Conservation (phyloP, 169 alveolate genomes). For the Plasmodium yoelii region DNA sequence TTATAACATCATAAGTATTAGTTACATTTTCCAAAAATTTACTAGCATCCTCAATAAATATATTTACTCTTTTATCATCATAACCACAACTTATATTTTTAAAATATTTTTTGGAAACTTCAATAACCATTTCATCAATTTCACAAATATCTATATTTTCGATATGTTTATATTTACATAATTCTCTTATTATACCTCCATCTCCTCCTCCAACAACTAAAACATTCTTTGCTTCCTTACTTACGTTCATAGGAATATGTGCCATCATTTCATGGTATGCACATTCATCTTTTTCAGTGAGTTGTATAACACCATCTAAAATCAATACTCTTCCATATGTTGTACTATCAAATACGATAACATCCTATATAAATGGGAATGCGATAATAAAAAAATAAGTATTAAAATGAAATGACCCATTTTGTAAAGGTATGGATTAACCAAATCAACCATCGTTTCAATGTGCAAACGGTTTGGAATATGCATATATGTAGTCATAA, state of each 20-base stretch:
- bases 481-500: too few species aligned
- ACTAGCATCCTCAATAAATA: conserved; percentile 74
- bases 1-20: conserved; percentile 82
- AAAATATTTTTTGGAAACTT: conserved; percentile 79
- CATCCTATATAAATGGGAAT: conserved; percentile 9
- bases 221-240: conserved; percentile 83
- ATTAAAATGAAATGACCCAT: neutral
- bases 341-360: conserved; percentile 79
- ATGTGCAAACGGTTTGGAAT: too few species aligned
- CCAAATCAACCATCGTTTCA: too few species aligned
- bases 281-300: conserved; percentile 82
- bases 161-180: conserved; percentile 79
- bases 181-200: conserved; percentile 85
- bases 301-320: conserved; percentile 86
- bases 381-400: neutral
- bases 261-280: conserved; percentile 88
- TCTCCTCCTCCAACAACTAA: conserved; percentile 90
- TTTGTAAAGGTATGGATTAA: neutral
- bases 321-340: conserved; percentile 81
- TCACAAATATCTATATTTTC: conserved; percentile 85
- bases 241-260: conserved; percentile 82
- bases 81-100: conserved; percentile 80
- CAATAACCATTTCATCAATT: conserved; percentile 86
- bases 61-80: conserved; percentile 84
- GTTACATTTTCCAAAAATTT: conserved; percentile 77